These are phyloP conservation scores for Aspergillus chevalieri DNA, from an alignment of 2,329 filamentous ascomycete species.

Conservation along the genomic window DNA sequence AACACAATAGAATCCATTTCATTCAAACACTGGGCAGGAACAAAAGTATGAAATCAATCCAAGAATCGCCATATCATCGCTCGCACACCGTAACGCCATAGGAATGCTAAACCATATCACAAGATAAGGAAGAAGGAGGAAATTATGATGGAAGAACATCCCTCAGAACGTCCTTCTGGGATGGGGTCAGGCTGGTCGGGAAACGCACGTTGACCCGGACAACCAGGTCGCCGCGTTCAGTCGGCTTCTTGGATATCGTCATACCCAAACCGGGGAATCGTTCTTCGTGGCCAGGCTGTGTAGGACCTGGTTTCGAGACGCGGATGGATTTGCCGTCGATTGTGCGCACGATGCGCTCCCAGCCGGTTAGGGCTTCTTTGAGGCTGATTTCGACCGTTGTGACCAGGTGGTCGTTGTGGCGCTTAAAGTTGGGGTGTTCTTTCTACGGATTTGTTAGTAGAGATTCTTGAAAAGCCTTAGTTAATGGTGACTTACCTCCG, in stretches of 20 bases:
- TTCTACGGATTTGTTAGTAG: constrained; percentile 52
- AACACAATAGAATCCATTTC: no score
- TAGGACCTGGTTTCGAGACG: constrained; percentile 75
- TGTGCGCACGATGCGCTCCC: constrained; percentile 83
- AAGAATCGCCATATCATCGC: constrained; percentile 9
- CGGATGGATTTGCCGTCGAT: constrained; percentile 85
- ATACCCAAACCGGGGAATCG: constrained; percentile 82
- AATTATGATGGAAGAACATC: constrained; percentile 59
- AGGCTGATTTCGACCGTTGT: constrained; percentile 74
- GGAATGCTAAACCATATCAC: constrained; percentile 13
- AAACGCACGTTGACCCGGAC: constrained; percentile 91
- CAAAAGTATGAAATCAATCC: constrained; percentile 11
- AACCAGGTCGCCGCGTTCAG: constrained; percentile 77
- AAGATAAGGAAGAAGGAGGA: constrained; percentile 2
- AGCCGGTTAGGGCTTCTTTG: constrained; percentile 91
- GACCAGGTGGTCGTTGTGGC: constrained; percentile 81
- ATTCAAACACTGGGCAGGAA: no score
- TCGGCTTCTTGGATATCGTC: constrained; percentile 87
- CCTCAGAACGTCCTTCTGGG: constrained; percentile 74
- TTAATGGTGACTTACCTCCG: constrained; percentile 62
- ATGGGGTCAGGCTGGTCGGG: constrained; percentile 66
- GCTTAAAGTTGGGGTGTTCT: constrained; percentile 74
- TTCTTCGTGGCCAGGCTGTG: constrained; percentile 75
- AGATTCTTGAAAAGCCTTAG: background rate
- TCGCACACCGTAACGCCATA: constrained; percentile 21